Base-by-base conservation (phyloP, 768 basidiomycete genomes). In the Amanita thiersii region DNA sequence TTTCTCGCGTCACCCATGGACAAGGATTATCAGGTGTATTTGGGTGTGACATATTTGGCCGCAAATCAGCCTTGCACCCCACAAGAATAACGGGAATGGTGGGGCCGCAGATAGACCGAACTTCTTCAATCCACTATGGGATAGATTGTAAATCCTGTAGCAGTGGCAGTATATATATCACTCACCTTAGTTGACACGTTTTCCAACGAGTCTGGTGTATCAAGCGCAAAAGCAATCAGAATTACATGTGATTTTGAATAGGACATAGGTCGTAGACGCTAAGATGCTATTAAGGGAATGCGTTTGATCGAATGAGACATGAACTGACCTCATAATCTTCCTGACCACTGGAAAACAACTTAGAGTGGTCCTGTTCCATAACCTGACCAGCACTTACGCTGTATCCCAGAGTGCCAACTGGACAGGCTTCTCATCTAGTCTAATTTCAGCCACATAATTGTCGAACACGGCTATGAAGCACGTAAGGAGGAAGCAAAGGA, bases 191-290 rank as follows among this genome's bases (percentile, higher is more conserved):
- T 81, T 15, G 81, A 74, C 15, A 98, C 94, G 66, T 98, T 97
- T 50, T 98, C 93, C 44, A 98, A 69, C 28, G 91, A 94, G 65
- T 98, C 96, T 17, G 90, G 91, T 26, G 91, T 91, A 64, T 97
- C 94, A 54, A 98, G 80, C 37, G 90, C 78, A 59, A 93, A 99
- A 33, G 93, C 93, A 56, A 99, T 98, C 50, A 99, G 79, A 58
- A 99, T 96, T 55, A 99, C 89, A 63, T 99, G 96, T 46, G 94
- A 96, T 69, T 96, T 90, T 40, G 92, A 91, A 64, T 98, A 98
- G 35, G 92, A 96, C 63, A 99, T 78, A 35, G 96, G 96, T 52
- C 96, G 81, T 54, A 98, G 71, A 50, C 94, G 84, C 84, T 92
- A 50, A 43, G 48, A 39, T 35, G 38, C 32, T 48, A 39, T 29